Base-by-base conservation (phyloP, 2,329 filamentous ascomycete genomes). In the Nemania sp. region DNA sequence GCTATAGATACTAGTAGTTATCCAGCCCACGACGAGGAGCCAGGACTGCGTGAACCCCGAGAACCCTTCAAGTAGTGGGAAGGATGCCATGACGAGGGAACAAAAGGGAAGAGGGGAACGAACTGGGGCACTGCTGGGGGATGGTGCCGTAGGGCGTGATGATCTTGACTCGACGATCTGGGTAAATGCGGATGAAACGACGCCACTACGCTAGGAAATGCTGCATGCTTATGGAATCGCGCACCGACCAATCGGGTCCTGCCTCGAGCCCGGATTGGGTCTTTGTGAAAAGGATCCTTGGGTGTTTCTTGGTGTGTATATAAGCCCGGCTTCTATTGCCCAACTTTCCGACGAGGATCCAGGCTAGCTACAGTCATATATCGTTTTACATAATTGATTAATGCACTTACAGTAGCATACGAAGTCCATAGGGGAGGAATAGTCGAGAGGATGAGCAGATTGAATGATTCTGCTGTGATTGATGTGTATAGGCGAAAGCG, bases 121-220 rank as follows among this genome's bases (percentile, higher is more conserved):
- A 25, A 47, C 20, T 20, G 54, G 45, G 45, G 45, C n/a, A 4
- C 3, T 15, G 21, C 25, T 46, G n/a, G 45, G 13, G 39, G 39
- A 29, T 17, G 10, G 17, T 43, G 4, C n/a, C n/a, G n/a, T n/a
- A n/a, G n/a, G n/a, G n/a, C n/a, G 15, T 5, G 10, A 10, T 17
- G 17, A 17, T 43, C n/a, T 35, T 47, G 40, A 50, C 25, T 55
- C 54, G 29, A 58, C 54, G 55, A 56, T 66, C 49, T 66, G 65
- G 65, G 17, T 65, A 66, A 66, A 66, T 65, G 49, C 62, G 62
- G 65, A 58, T 63, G 57, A 66, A 65, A 58, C 48, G 40, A 51
- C 39, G 20, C 57, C 51, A 60, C 63, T 63, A n/a, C 63, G 65
- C 65, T 46, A 58, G 9, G 29, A 51, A n/a, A n/a, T n/a, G n/a